Evolutionary conservation across 352 stramenopile species (phyloP).

Genomic region (Phytophthora chlamydospora): DNA sequence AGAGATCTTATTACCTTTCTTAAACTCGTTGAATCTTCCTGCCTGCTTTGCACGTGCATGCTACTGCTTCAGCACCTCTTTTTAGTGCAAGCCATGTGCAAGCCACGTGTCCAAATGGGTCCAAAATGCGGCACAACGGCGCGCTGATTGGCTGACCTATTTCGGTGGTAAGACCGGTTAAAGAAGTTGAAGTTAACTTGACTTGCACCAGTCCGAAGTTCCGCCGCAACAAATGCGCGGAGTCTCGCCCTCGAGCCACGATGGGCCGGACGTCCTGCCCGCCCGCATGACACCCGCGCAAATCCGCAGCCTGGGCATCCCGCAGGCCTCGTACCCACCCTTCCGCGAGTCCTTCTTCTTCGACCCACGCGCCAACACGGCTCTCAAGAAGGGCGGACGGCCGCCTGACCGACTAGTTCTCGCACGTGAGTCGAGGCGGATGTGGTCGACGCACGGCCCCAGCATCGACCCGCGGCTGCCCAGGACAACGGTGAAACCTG

Average conservation of each 20-base stretch:
- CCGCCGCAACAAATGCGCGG: background rate
- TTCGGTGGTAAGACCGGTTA: constrained; percentile 29
- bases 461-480: constrained; percentile 52
- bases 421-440: constrained; percentile 51
- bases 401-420: constrained; percentile 38
- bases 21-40: constrained; percentile 38
- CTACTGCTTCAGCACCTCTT: background rate
- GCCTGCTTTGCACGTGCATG: constrained; percentile 3
- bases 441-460: constrained; percentile 56
- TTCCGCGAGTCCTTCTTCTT: constrained; percentile 78
- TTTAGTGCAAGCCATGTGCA: constrained; percentile 14
- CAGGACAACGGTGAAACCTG: constrained; percentile 61
- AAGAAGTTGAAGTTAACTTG: constrained; percentile 33
- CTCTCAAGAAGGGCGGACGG: constrained; percentile 43
- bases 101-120: constrained; percentile 3
- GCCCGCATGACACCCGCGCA: constrained; percentile 19
- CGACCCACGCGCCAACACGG: constrained; percentile 54
- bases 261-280: constrained; percentile 21
- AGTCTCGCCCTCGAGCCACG: constrained; percentile 1
- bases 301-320: constrained; percentile 20
- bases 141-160: constrained; percentile 24
- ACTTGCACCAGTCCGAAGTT: background rate
- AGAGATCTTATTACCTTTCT: constrained; percentile 70
- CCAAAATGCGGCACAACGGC: background rate
- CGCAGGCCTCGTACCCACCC: constrained; percentile 41